phyloP scores from a whole-genome alignment of 129 eudicot species.

The Kitagawia praeruptora region DNA sequence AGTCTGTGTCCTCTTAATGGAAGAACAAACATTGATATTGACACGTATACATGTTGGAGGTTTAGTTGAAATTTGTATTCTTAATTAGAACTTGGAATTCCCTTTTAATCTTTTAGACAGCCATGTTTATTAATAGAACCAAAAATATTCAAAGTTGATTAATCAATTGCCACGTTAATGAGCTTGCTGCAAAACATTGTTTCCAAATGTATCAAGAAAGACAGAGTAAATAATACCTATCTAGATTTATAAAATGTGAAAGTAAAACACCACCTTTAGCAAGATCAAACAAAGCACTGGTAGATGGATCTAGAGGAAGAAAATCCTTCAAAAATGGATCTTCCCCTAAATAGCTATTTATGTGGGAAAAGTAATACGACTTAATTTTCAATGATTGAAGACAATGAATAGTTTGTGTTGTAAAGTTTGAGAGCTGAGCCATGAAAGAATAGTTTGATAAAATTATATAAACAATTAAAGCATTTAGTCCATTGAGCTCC shows the following conservation, averaged over 20 bases:
- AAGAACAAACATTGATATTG: not conserved
- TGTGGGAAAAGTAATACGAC: slow-evolving; percentile 33
- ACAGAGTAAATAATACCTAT: not conserved
- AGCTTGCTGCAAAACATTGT: slow-evolving; percentile 39
- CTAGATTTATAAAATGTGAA: not conserved
- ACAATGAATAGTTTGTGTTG: not conserved
- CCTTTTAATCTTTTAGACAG: not conserved
- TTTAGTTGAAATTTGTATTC: not conserved
- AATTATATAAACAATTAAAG: not conserved
- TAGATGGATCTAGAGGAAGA: slow-evolving; percentile 51
- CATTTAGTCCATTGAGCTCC: not conserved
- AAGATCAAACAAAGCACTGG: slow-evolving; percentile 44
- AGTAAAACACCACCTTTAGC: slow-evolving; percentile 49
- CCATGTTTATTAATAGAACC: not conserved
- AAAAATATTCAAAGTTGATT: not conserved
- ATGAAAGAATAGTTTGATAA: not conserved
- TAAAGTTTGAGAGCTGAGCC: not conserved
- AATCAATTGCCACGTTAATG: slow-evolving; percentile 27
- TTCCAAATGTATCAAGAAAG: slow-evolving; percentile 6
- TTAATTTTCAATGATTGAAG: not conserved
- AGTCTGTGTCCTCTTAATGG: not conserved
- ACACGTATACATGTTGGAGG: not conserved
- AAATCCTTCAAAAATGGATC: slow-evolving; percentile 47
- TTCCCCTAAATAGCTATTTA: slow-evolving; percentile 52
- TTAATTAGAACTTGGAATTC: not conserved